A percentile compares a stretch with the other conserved stretches of the same genome.
These are phyloP conservation scores for Fusarium anthophilum DNA, from an alignment of 2,329 filamentous ascomycete genomes.

Conservation along the genomic window DNA sequence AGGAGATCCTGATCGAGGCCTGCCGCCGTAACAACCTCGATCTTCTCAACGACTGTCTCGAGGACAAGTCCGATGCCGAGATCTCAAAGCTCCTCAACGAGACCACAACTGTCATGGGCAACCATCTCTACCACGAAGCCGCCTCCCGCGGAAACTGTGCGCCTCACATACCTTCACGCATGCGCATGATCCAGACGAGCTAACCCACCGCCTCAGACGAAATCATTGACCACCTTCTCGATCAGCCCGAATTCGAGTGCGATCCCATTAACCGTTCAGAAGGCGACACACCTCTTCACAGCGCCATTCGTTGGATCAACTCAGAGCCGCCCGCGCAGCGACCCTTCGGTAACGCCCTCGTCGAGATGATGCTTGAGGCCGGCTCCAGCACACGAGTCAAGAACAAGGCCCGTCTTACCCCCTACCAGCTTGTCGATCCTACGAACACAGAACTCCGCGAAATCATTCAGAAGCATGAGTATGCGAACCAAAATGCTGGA, in stretches of 20 bases:
- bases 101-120: conserved; percentile 85
- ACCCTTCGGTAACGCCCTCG: conserved; percentile 71
- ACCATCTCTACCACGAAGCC: conserved; percentile 89
- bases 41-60: conserved; percentile 79
- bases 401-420: conserved; percentile 79
- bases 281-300: conserved; percentile 82
- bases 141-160: conserved; percentile 86
- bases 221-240: conserved; percentile 81
- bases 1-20: conserved; percentile 90
- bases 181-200: conserved; percentile 10
- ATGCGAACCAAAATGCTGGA: conserved; percentile 65
- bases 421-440: conserved; percentile 78
- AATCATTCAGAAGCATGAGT: conserved; percentile 76
- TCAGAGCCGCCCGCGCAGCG: conserved; percentile 69
- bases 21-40: conserved; percentile 93
- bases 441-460: conserved; percentile 69
- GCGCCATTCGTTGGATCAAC: conserved; percentile 81
- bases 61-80: conserved; percentile 67
- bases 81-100: conserved; percentile 84
- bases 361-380: conserved; percentile 85
- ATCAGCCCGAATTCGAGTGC: conserved; percentile 86
- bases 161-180: conserved; percentile 46
- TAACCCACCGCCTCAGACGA: conserved; percentile 65
- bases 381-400: conserved; percentile 66
- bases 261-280: conserved; percentile 78